Evolutionary conservation across 108 stramenopile genomes (phyloP), one percentile per base, ranked within the genome.

Genomic region (Aurantiochytrium sp.): DNA sequence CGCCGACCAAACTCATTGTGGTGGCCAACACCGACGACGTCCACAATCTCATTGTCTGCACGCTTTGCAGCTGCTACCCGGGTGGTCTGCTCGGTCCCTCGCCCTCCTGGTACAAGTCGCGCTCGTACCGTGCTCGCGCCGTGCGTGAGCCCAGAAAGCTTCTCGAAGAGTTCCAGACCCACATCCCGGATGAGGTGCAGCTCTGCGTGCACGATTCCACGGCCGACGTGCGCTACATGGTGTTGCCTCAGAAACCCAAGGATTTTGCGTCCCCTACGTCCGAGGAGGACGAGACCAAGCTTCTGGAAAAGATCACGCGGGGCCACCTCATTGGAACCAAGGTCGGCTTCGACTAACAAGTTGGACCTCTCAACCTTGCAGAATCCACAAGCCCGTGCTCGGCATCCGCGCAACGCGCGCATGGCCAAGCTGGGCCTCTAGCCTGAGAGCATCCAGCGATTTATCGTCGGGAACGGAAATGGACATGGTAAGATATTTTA

Each of bases 1-100:
- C 94, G 12, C 93, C 94, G 1, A 95, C 94, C 3, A 87, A 91
- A 12, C 89, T 95, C 4, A 91, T 88, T 12, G 93, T 93, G 27
- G 89, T 93, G 0, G 87, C 89, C 73, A 93, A 92, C 69, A 89
- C 92, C n/a, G 24, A 55, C 34, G 42, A n/a, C 6, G 87, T 86
- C n/a, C 94, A 95, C 89, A 93, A 95, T 55, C 85, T 93, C 27
- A 81, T 95, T 2, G 93, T 93, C 4, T 95, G 94, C 53, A 94
- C 94, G 0, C 87, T 95, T 3, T 95, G 94, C 68, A 92, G 92
- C 48, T 95, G 94, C 85, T 95, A 95, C 48, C 94, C 94, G 12
- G 73, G 69, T 12, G 86, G 89, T 12, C 50, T 95, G 36, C 55
- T 95, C 24, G 94, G 94, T 0, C 90, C 93, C 22, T 91, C 92